Percentiles rank a stretch among this genome's conserved stretches.
These are phyloP conservation scores for Solanum hybrid DNA, from an alignment of 305 asterid species.

Conservation along the genomic window DNA sequence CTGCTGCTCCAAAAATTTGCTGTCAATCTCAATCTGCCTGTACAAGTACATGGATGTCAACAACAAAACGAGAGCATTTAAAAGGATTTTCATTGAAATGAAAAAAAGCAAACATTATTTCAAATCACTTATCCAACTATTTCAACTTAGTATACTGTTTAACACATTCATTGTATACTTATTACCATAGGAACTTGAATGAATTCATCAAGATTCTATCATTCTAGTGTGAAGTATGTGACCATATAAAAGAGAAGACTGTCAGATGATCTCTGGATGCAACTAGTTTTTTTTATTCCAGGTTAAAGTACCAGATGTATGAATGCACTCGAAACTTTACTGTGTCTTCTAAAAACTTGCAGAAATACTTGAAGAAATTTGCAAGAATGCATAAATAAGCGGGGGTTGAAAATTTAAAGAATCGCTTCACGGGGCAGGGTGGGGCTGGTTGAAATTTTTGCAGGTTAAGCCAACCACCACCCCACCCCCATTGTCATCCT, in stretches of 20 bases:
- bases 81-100: neutral
- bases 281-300: neutral
- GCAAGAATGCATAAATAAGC: neutral
- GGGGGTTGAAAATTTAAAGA: neutral
- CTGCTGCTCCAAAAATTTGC: slow-evolving; percentile 82
- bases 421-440: neutral
- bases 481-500: neutral
- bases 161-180: neutral
- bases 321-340: neutral
- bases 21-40: slow-evolving; percentile 87
- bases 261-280: neutral
- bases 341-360: neutral
- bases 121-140: neutral
- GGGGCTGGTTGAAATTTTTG: neutral
- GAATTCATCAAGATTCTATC: neutral
- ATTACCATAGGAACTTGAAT: neutral
- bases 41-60: neutral
- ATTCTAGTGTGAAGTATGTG: neutral
- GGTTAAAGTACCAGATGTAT: neutral
- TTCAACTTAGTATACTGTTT: neutral
- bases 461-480: neutral
- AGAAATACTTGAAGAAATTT: neutral
- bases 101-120: neutral
- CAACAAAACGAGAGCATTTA: neutral
- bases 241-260: neutral